A percentile compares a stretch with the other conserved stretches of the same genome.
Conservation (phyloP, 2,329 filamentous ascomycete genomes). For the Fusarium compactum region DNA sequence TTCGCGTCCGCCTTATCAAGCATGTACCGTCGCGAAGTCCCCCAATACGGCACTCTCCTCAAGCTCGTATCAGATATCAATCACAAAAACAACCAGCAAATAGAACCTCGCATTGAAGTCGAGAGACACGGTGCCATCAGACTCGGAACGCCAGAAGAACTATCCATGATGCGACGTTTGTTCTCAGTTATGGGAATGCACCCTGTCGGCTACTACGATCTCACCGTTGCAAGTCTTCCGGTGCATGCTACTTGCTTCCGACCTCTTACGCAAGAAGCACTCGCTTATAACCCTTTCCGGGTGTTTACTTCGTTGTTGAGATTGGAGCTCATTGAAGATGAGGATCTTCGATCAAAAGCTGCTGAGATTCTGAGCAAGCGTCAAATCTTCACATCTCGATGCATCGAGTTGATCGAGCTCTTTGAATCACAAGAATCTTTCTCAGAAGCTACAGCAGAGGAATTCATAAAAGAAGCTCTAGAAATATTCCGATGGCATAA, state of each 20-base stretch:
- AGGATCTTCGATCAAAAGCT: constrained; percentile 50
- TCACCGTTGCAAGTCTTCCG: constrained; percentile 60
- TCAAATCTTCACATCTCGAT: constrained; percentile 56
- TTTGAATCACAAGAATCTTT: constrained; percentile 51
- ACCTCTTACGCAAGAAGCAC: constrained; percentile 50
- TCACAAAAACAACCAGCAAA: not conserved
- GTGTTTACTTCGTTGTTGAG: constrained; percentile 55
- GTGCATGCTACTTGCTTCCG: constrained; percentile 66
- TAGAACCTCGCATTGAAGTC: constrained; percentile 24
- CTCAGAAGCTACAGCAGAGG: constrained; percentile 47
- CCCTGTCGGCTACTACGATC: constrained; percentile 65
- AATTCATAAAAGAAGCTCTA: constrained; percentile 58
- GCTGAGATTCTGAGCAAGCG: constrained; percentile 52
- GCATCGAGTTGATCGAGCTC: constrained; percentile 53
- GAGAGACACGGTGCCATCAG: constrained; percentile 62
- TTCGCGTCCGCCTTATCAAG: constrained; percentile 51
- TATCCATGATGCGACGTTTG: constrained; percentile 57
- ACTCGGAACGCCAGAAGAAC: constrained; percentile 59
- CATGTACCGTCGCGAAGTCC: constrained; percentile 54
- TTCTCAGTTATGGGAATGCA: constrained; percentile 62
- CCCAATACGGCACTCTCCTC: constrained; percentile 51
- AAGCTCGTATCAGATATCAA: constrained; percentile 49
- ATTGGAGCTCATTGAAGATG: constrained; percentile 55
- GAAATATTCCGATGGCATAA: constrained; percentile 63
- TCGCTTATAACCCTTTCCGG: constrained; percentile 54